A percentile compares a stretch with the other conserved stretches of the same genome.
These are phyloP conservation scores for Chlamydomonas sp. DNA, from an alignment of 139 green algal species.

Conservation along the genomic window DNA sequence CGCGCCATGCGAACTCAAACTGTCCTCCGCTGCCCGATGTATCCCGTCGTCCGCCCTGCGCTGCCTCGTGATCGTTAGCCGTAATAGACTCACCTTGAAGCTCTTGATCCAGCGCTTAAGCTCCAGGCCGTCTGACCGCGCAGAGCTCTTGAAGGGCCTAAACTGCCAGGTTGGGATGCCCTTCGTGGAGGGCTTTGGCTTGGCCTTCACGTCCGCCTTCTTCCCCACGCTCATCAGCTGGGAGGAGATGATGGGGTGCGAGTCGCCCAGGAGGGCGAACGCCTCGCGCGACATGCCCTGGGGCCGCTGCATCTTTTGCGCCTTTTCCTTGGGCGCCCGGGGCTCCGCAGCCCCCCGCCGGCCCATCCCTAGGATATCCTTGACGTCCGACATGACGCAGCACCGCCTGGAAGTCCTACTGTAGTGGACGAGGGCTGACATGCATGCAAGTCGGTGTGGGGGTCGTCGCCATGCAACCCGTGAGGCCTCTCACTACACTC, in stretches of 20 bases:
- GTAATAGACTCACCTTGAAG: too few species aligned
- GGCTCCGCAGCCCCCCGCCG: conserved; percentile 15
- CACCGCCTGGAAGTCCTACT: too few species aligned
- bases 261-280: conserved; percentile 74
- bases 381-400: conserved; percentile 72
- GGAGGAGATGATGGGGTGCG: conserved; percentile 73
- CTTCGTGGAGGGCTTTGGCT: conserved; percentile 35
- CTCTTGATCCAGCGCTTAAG: conserved; percentile 82
- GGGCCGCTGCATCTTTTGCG: conserved; percentile 66
- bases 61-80: too few species aligned
- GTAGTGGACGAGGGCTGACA: too few species aligned
- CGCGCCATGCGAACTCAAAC: too few species aligned
- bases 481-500: too few species aligned
- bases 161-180: conserved; percentile 48
- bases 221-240: conserved; percentile 38
- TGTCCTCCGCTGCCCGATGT: too few species aligned
- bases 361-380: conserved; percentile 80
- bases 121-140: conserved; percentile 54
- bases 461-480: too few species aligned
- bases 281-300: conserved; percentile 80
- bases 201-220: conserved; percentile 29
- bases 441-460: too few species aligned
- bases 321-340: conserved; percentile 24
- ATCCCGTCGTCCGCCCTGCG: too few species aligned
- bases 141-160: conserved; percentile 64